Evolutionary conservation across 352 stramenopile genomes (phyloP), one percentile per base, ranked within the genome.

Genomic region (Pythium rishiriense): DNA sequence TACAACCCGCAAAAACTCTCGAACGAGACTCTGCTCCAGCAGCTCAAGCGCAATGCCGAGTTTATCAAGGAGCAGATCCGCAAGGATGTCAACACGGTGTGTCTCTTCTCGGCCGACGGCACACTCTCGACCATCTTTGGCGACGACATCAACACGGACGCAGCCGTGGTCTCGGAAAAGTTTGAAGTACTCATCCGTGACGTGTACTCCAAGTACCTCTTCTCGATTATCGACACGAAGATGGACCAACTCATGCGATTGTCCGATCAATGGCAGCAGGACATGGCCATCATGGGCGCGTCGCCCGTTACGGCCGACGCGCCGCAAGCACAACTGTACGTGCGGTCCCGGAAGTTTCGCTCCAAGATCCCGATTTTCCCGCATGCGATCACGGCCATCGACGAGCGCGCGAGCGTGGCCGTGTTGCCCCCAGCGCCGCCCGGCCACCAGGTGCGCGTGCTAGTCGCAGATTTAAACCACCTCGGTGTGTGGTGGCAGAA

Each of bases 1-100:
- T 88, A 84, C 46, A 50, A 78, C 43, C 33, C 60, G 14, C 52
- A 62, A 5, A 54, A 62, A 28, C 57, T 62, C 31, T 15, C 22
- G 17, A 68, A 58, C 46, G 67, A 70, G 19, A 50, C 42, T 10
- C 59, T 24, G 35, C 56, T 57, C 9, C 68, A 64, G 26, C 42
- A 70, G 28, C 69, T 91, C 58, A 85, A 83, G 48, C 78, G 80
- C 9, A 76, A 81, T 28, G 79, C 79, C 41, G 79, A 90, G 31
- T 92, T 89, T 21, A 64, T 92, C 26, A 92, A 92, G 64, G 76
- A 88, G 22, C 77, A 90, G 56, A 81, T 92, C 56, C 79, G 76
- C 12, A 78, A 81, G 58, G 83, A 92, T 50, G 75, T 91, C 33
- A 79, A 91, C 56, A 90, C 75, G 14, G 75, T 91, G 15, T 91